Percentiles rank a stretch among this genome's conserved stretches.
Conservation (phyloP, 2,329 filamentous ascomycete genomes). For the Diplodia intermedia region DNA sequence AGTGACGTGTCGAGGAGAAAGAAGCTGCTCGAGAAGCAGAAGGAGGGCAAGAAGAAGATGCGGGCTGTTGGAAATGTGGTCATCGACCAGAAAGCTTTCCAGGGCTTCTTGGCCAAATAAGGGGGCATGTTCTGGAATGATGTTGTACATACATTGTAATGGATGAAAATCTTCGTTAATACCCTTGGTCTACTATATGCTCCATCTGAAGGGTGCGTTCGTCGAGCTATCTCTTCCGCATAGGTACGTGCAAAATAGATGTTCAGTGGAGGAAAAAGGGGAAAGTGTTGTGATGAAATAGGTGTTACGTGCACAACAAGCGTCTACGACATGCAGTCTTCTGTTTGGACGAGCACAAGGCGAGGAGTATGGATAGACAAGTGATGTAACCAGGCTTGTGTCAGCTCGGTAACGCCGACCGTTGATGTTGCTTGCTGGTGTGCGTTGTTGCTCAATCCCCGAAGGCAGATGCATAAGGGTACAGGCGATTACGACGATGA, state of each 20-base stretch:
- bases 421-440: neutral
- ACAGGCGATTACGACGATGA: neutral
- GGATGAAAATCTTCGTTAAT: neutral
- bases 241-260: neutral
- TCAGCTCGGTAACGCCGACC: neutral
- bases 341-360: neutral
- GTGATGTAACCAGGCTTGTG: neutral
- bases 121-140: neutral
- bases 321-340: neutral
- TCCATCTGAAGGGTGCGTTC: neutral
- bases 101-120: conserved; percentile 83
- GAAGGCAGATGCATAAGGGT: neutral
- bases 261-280: neutral
- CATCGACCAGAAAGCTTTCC: conserved; percentile 96
- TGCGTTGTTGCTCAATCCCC: neutral
- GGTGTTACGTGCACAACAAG: neutral
- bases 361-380: neutral
- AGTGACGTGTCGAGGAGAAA: conserved; percentile 81
- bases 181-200: neutral
- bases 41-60: conserved; percentile 89
- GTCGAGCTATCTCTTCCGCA: neutral
- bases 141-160: neutral
- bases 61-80: conserved; percentile 84
- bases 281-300: neutral
- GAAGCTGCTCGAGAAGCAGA: conserved; percentile 95